Evolutionary conservation across 805 yeast genomes (phyloP).

Genomic region (Candida ovalis): DNA sequence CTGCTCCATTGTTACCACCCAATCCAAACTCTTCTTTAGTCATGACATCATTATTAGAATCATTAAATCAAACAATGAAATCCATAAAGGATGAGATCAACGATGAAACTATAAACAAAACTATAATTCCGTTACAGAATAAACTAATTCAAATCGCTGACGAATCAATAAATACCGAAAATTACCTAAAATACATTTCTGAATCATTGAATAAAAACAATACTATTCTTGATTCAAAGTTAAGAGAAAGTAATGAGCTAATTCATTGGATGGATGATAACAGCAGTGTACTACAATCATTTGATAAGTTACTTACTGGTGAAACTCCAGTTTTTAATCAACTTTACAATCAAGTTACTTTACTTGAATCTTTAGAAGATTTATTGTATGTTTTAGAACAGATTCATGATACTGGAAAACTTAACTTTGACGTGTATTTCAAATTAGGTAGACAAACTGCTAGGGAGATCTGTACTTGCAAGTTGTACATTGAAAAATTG

Average conservation of each 20-base stretch:
- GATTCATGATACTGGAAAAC: conserved; percentile 45
- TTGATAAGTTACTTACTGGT: conserved; percentile 44
- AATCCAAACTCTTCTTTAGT: conserved; percentile 23
- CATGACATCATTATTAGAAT: not conserved
- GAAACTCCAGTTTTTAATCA: conserved; percentile 57
- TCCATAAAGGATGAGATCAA: conserved; percentile 4
- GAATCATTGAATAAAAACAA: conserved; percentile 23
- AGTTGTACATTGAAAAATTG: conserved; percentile 42
- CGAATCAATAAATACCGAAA: conserved; percentile 13
- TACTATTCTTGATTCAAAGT: conserved; percentile 15
- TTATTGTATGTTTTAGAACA: conserved; percentile 55
- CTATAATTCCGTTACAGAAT: conserved; percentile 13
- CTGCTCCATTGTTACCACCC: conserved; percentile 28
- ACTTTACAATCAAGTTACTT: conserved; percentile 58
- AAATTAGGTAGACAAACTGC: conserved; percentile 49
- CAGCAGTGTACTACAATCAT: conserved; percentile 25
- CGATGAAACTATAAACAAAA: conserved; percentile 1
- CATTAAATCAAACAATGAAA: not conserved
- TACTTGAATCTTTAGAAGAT: conserved; percentile 70
- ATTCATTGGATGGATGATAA: conserved; percentile 27
- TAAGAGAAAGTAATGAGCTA: conserved; percentile 6
- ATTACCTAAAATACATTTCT: conserved; percentile 13
- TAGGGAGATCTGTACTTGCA: conserved; percentile 57
- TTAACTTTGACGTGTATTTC: conserved; percentile 41
- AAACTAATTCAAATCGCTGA: conserved; percentile 19